Conservation (phyloP, 1,139 yeast species). For the Sugiyamaella sp. region DNA sequence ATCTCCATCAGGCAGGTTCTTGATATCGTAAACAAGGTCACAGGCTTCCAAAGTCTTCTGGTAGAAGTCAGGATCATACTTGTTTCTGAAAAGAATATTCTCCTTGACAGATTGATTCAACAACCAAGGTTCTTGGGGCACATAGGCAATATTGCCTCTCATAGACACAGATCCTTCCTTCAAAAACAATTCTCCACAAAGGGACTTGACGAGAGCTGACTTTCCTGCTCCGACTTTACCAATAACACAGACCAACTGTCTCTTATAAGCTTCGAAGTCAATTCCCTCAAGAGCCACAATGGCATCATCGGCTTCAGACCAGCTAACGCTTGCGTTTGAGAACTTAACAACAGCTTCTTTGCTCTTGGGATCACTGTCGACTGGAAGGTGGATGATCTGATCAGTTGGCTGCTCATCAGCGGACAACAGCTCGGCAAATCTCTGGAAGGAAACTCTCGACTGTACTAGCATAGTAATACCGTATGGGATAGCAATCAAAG, state of each 20-base stretch:
- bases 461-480: conserved; percentile 55
- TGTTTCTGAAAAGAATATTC: conserved; percentile 77
- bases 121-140: conserved; percentile 82
- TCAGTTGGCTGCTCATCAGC: conserved; percentile 47
- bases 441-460: conserved; percentile 59
- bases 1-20: conserved; percentile 77
- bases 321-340: conserved; percentile 47
- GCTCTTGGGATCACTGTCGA: conserved; percentile 48
- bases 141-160: conserved; percentile 64
- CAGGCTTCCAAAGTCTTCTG: conserved; percentile 73
- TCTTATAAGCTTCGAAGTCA: conserved; percentile 56
- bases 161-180: conserved; percentile 63
- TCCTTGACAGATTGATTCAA: conserved; percentile 76
- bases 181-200: conserved; percentile 60
- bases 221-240: conserved; percentile 85
- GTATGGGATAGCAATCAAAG: conserved; percentile 52
- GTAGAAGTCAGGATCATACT: conserved; percentile 68
- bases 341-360: conserved; percentile 34
- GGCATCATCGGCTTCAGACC: conserved; percentile 40
- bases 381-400: conserved; percentile 14
- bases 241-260: conserved; percentile 67
- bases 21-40: conserved; percentile 69
- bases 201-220: conserved; percentile 62
- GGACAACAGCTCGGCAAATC: conserved; percentile 57
- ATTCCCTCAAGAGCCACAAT: conserved; percentile 51